Evolutionary conservation across 1,139 yeast genomes (phyloP).

Genomic region (Yamadazyma conglobata): DNA sequence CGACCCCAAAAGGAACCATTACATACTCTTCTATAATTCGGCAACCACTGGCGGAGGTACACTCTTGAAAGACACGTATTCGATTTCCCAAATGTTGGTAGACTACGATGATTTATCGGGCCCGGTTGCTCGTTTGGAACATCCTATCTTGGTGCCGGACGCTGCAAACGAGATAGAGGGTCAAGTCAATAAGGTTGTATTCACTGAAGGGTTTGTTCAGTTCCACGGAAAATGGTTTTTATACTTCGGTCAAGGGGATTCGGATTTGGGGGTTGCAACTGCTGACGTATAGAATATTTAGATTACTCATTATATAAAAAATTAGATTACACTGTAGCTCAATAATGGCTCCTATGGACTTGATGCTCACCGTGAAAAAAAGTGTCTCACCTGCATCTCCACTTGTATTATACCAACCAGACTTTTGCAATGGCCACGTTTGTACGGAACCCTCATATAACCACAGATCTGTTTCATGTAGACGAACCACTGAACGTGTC

Average conservation of each 20-base stretch:
- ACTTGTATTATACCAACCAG: no score
- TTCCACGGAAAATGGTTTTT: slow-evolving; percentile 42
- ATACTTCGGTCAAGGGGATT: slow-evolving; percentile 45
- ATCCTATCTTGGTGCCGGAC: slow-evolving; percentile 37
- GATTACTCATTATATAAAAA: neutral
- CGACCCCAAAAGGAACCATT: slow-evolving; percentile 29
- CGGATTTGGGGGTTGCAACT: slow-evolving; percentile 43
- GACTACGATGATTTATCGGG: slow-evolving; percentile 39
- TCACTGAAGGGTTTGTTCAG: slow-evolving; percentile 45
- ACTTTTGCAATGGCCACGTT: slow-evolving; percentile 10
- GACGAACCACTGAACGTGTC: slow-evolving; percentile 22
- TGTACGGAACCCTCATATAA: slow-evolving; percentile 12
- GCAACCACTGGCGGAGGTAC: slow-evolving; percentile 37
- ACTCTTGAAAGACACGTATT: slow-evolving; percentile 30
- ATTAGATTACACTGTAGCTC: no score
- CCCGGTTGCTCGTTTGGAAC: slow-evolving; percentile 39
- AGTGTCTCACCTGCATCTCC: no score
- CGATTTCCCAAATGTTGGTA: slow-evolving; percentile 40
- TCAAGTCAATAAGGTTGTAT: slow-evolving; percentile 43
- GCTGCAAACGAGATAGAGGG: slow-evolving; percentile 36
- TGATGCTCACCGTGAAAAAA: no score
- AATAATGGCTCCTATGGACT: no score
- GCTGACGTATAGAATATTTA: slow-evolving; percentile 18
- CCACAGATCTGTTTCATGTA: slow-evolving; percentile 8
- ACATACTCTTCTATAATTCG: slow-evolving; percentile 40